phyloP scores from a whole-genome alignment of 257 asterid species.

The Gardenia jasminoides region DNA sequence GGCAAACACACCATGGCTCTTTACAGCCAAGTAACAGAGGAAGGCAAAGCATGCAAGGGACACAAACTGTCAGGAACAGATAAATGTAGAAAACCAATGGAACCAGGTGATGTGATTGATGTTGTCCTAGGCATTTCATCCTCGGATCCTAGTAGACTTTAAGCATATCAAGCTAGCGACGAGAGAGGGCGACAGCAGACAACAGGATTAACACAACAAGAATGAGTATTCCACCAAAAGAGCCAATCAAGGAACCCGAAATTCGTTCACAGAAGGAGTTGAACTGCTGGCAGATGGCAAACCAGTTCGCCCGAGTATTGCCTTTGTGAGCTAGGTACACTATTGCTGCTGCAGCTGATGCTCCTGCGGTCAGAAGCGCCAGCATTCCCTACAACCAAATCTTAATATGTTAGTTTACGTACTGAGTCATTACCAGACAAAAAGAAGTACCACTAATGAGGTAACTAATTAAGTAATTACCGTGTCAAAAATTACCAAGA shows the following conservation, averaged over 20 bases:
- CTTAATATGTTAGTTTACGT: not conserved
- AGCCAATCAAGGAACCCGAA: conserved; percentile 68
- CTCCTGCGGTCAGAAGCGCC: conserved; percentile 57
- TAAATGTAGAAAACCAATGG: not conserved
- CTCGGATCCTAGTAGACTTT: not conserved
- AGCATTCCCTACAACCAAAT: conserved; percentile 49
- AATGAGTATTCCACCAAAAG: conserved; percentile 50
- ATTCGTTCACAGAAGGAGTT: conserved; percentile 64
- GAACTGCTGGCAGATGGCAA: conserved; percentile 73
- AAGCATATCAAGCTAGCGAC: conserved; percentile 27
- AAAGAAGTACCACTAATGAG: too few relatives aligned
- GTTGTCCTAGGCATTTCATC: not conserved
- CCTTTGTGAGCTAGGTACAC: conserved; percentile 88
- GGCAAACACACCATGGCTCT: not conserved
- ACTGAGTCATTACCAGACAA: not conserved
- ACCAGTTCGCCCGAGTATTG: conserved; percentile 63
- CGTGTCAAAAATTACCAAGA: conserved; percentile 59
- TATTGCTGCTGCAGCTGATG: conserved; percentile 80
- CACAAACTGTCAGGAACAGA: not conserved
- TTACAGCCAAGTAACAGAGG: not conserved
- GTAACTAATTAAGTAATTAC: conserved; percentile 25
- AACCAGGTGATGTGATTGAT: not conserved
- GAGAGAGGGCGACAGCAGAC: conserved; percentile 50
- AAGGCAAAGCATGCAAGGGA: not conserved
- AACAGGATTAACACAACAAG: conserved; percentile 46